Base-by-base conservation (phyloP, 169 alveolate species). In the Plasmodium gallinaceum region DNA sequence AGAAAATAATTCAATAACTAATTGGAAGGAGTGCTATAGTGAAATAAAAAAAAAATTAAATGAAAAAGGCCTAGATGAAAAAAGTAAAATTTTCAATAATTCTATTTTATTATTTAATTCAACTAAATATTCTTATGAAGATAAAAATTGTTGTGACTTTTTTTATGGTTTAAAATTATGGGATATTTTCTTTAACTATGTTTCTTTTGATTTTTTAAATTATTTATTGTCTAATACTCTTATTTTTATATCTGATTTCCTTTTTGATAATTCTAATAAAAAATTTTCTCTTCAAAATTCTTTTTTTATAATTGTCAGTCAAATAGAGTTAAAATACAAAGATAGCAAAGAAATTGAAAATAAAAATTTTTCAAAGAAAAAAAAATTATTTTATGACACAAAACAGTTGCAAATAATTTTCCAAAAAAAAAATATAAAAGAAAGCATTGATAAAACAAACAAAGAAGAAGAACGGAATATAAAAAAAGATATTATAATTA, bases 11-110 rank as follows among this genome's bases (percentile, higher is more conserved):
- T 60, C 62, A 7, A 52, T 62, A 54, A 18, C 16, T 24, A 83
- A 83, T n/a, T 83, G 91, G 91, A 83, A 70, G 62, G 66, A 69
- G 43, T 57, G 86, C 9, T 83, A 57, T 54, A 83, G 91, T 83
- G 58, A 66, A 42, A 51, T 83, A 43, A 83, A 83, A 20, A 66
- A 69, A 69, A 83, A 70, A 70, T 83, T 83, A 69, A 83, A 83
- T 83, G 73, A 57, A 39, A 70, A 70, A 60, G 91, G 91, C 16
- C 14, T 57, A 22, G 91, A 83, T 16, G 52, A 83, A 61, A 69
- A 54, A 57, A 83, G 91, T 57, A 66, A 83, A 60, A 69, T 83
- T 12, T 83, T 68, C 20, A 83, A 83, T 64, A 83, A 83, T 24
- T 83, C 91, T 1, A 66, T 83, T 0, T 48, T 83, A 26, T 32